Evolutionary conservation across 1,139 yeast genomes (phyloP).

Genomic region (Yamadazyma friedrichii): DNA sequence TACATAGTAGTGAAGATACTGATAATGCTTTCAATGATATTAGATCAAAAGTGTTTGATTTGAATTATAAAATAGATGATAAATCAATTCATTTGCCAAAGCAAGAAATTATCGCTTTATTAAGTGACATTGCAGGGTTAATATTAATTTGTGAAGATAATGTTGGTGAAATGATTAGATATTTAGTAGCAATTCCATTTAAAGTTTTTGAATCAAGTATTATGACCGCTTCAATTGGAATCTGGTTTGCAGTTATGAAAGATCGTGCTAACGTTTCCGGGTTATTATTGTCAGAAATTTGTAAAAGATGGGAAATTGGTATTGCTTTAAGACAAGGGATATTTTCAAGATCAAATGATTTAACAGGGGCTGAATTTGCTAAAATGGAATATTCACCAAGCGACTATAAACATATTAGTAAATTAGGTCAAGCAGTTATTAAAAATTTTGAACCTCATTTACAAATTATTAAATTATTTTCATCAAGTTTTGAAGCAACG

Average conservation of each 20-base stretch:
- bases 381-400: conserved; percentile 92
- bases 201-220: conserved; percentile 56
- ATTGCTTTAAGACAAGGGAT: conserved; percentile 63
- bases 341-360: conserved; percentile 59
- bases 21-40: conserved; percentile 27
- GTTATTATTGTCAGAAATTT: conserved; percentile 67
- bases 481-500: conserved; percentile 83
- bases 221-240: conserved; percentile 65
- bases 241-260: conserved; percentile 81
- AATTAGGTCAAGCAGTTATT: conserved; percentile 37
- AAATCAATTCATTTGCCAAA: conserved; percentile 16
- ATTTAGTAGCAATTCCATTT: conserved; percentile 73
- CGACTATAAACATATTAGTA: conserved; percentile 59
- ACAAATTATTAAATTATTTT: conserved; percentile 63
- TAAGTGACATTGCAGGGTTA: conserved; percentile 51
- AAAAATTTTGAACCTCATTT: conserved; percentile 71
- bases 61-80: conserved; percentile 14
- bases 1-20: conserved; percentile 29
- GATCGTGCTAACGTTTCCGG: conserved; percentile 59
- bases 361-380: conserved; percentile 60
- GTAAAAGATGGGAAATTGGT: conserved; percentile 65
- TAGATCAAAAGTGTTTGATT: conserved; percentile 16
- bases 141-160: conserved; percentile 45
- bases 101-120: conserved; percentile 38
- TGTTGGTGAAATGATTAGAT: conserved; percentile 53